Base-by-base conservation (phyloP, 163 green algal genomes). In the Chlorella variabilis region DNA sequence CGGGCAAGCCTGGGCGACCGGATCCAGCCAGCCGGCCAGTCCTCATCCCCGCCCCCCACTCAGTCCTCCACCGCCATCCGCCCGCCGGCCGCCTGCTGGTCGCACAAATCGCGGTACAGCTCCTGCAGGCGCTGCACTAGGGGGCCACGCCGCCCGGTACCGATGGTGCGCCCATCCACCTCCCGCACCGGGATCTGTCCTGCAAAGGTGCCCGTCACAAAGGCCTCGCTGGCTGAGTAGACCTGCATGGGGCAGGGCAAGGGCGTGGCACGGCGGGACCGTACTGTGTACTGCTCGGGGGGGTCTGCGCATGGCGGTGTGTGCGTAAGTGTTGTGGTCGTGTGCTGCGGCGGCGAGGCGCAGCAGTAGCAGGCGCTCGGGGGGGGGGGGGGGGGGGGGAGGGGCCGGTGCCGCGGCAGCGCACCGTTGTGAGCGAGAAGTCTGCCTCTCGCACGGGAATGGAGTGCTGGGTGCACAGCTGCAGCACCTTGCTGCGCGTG, bases 171-270 rank as follows among this genome's bases (percentile, higher is more conserved):
- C 1, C 92, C 92, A 66, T 96, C 92, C 59, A 96, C 86, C 61
- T 88, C 67, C 1, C 79, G 49, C 18, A 95, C 92, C 0, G 91
- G 92, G 17, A 93, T 89, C 4, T 94, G 63, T 0, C 92, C 91
- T 0, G 87, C 86, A 85, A 95, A 94, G 0, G 92, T 95, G 48
- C 92, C 90, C 0, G 91, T 95, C 27, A 94, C 91, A 81, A 96
- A 95, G 0, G 87, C 89, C 84, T 96, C 92, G 39, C 92, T 85
- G 8, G 92, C 91, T 38, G 73, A 69, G 81, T 95, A 95, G 27
- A 95, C 91, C 90, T 94, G 83, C 38, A 48, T 5, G 31, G 34
- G 70, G 48, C 29, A 68, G 59, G 29, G 4, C 15, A n/a, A 45
- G 62, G 33, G 31, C 15, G 67, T 27, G 38, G 27, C 21, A 36